Evolutionary conservation across 2,329 filamentous ascomycete species (phyloP), one percentile per base, ranked within the genome.

Genomic region (Amylocarpus encephaloides): DNA sequence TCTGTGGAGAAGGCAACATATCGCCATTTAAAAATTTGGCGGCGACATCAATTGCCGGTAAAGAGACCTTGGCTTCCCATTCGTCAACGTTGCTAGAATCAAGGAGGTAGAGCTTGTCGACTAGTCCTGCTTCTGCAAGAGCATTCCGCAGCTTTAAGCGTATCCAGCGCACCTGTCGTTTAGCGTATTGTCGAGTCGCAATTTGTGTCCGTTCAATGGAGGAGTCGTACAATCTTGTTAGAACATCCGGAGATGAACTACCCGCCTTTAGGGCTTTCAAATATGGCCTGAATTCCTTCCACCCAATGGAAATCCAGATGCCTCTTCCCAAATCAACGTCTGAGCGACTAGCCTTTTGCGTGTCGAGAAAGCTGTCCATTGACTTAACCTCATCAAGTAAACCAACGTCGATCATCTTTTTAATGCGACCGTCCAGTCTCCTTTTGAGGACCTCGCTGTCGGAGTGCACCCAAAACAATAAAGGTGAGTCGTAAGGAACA

Each of bases 281-380:
- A 62, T 90, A 95, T 0, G 80, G 75, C 50, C 86, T 78, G 64
- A 97, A 86, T 64, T 98, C 89, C 66, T 94, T 96, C 69, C 90
- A 96, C 1, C 93, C 93, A 54, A 98, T 98, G 1, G 91, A 93
- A 47, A 95, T 86, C 90, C 92, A 98, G 39, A 98, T 94, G 0
- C 93, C 94, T 47, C 83, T 82, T 1, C 80, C 86, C 57, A 81
- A 76, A 63, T 97, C 89, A 1, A 93, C 69, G 0, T 67, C 57
- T 1, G 73, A 67, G 0, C 81, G 84, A 1, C 70, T 62, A 0
- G 70, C 64, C 43, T 71, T 65, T 48, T 75, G 68, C 4, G 68
- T 58, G 13, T 70, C 60, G 2, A 77, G 67, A 52, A 77, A 76
- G 1, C 68, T 63, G 11, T 71, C 70, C 60, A 87, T 73, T 1